Conservation (phyloP, 164 flowering plant species). For the Santalum album region DNA sequence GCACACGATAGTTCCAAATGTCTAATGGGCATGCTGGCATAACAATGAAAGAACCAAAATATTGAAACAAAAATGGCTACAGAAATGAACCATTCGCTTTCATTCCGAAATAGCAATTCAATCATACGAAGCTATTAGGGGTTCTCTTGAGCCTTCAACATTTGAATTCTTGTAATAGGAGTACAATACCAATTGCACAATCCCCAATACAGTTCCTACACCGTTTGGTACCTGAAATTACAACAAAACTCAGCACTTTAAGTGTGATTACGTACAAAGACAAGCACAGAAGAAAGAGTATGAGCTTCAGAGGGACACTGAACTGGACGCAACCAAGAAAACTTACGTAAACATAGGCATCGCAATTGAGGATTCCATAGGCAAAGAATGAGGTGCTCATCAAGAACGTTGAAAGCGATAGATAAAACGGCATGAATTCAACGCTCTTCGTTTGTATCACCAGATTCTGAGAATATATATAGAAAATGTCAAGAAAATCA, state of each 20-base stretch:
- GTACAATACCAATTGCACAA: conserved; percentile 1
- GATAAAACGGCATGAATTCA: conserved; percentile 6
- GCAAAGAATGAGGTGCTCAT: not conserved
- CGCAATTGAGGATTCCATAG: not conserved
- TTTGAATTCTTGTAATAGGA: not conserved
- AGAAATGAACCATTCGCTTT: not conserved
- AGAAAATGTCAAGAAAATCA: not conserved
- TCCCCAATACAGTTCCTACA: not conserved
- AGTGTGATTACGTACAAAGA: too few species aligned
- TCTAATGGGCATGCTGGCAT: not conserved
- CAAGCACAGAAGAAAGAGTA: too few species aligned
- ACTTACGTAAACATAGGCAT: conserved; percentile 3
- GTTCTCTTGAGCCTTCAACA: not conserved
- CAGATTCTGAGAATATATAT: not conserved
- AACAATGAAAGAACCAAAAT: not conserved
- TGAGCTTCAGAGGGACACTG: not conserved
- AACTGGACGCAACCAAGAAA: not conserved
- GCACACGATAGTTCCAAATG: not conserved
- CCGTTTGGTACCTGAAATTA: conserved; percentile 3
- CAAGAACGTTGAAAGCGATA: conserved; percentile 3
- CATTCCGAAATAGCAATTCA: not conserved
- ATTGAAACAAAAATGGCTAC: conserved; percentile 1
- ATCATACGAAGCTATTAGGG: not conserved
- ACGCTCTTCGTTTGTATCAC: conserved; percentile 2
- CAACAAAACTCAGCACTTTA: not conserved